Evolutionary conservation across 495 filamentous ascomycete species (phyloP).

Genomic region (Talaromyces borbonicus): DNA sequence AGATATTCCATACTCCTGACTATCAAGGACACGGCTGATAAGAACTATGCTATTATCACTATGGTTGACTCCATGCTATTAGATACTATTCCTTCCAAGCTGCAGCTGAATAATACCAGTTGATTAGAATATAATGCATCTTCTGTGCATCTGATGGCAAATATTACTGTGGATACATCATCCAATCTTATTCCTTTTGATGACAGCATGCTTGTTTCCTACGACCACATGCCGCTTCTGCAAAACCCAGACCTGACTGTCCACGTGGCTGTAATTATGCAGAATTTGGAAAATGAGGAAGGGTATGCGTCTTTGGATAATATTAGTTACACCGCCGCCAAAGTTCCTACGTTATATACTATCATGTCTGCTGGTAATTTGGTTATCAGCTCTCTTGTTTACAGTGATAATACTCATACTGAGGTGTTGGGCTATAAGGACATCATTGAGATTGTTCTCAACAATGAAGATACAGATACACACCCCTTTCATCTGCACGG

Average conservation of each 20-base stretch:
- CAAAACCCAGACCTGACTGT: conserved; percentile 20
- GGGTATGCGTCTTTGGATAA: conserved; percentile 67
- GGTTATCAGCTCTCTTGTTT: conserved; percentile 54
- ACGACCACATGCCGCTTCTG: conserved; percentile 34
- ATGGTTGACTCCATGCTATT: conserved; percentile 25
- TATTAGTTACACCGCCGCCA: conserved; percentile 61
- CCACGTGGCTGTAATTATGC: conserved; percentile 33
- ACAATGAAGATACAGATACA: conserved; percentile 62
- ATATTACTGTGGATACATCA: conserved; percentile 38
- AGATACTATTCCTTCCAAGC: conserved; percentile 18
- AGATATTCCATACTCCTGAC: conserved; percentile 61
- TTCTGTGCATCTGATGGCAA: conserved; percentile 41
- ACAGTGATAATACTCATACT: conserved; percentile 63
- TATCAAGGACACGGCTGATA: conserved; percentile 49
- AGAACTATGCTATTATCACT: conserved; percentile 56
- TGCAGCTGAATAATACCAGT: conserved; percentile 62
- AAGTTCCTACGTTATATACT: conserved; percentile 73
- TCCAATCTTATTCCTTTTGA: conserved; percentile 37
- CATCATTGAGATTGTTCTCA: conserved; percentile 67
- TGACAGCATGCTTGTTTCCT: conserved; percentile 40
- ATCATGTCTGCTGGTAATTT: conserved; percentile 52
- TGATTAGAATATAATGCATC: conserved; percentile 64
- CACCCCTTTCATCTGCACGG: conserved; percentile 89
- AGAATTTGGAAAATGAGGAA: conserved; percentile 29
- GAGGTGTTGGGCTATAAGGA: conserved; percentile 58